phyloP scores from a whole-genome alignment of 495 filamentous ascomycete genomes.

The Usnea hakonensis region DNA sequence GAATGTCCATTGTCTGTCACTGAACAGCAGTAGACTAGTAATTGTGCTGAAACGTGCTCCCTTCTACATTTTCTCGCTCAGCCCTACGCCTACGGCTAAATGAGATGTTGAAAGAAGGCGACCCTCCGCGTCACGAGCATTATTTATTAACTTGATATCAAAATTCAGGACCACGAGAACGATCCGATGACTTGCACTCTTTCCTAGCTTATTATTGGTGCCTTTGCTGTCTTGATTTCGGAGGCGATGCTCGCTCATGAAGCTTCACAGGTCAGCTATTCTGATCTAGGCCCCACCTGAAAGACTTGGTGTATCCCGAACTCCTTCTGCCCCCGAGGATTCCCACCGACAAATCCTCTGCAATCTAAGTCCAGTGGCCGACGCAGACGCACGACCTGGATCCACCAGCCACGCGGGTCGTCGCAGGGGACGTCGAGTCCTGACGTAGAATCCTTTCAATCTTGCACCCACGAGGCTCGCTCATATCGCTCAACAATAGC shows the following conservation, averaged over 20 bases:
- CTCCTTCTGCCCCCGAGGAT: neutral
- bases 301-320: neutral
- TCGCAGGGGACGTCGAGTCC: neutral
- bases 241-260: neutral
- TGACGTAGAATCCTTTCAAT: neutral
- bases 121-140: slow-evolving; percentile 1
- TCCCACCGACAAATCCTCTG: neutral
- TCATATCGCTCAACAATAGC: neutral
- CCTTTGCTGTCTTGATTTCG: neutral
- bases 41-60: neutral
- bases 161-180: neutral
- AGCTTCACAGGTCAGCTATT: neutral
- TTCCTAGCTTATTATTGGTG: neutral
- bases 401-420: neutral
- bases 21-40: neutral
- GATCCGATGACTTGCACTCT: neutral
- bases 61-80: neutral
- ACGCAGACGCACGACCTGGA: neutral
- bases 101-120: neutral
- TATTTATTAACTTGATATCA: neutral
- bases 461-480: neutral
- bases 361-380: neutral
- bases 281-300: neutral
- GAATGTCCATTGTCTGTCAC: neutral
- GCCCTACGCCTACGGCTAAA: neutral